Evolutionary conservation across 179 eudicot species (phyloP), one percentile per base, ranked within the genome.

Genomic region (Beta corolliflora): DNA sequence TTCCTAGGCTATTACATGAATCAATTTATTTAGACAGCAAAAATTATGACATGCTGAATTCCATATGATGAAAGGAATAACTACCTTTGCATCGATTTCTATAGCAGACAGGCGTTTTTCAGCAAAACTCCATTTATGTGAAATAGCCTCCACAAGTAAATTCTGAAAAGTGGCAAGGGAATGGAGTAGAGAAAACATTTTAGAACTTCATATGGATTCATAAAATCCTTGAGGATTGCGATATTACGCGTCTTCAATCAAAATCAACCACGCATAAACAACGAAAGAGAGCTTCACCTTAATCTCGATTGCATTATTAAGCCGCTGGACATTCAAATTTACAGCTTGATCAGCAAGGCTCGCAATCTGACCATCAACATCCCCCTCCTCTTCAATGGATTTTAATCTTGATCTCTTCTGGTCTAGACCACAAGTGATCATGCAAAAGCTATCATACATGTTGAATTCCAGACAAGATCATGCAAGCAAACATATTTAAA

Each of bases 1-100:
- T 18, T 54, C 19, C 29, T 74, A 31, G 16, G 31, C 41, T 61
- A 7, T 76, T 25, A 52, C 0, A 77, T 29, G 73, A 65, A 45
- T 50, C 61, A 4, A 65, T 48, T 31, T 6, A 50, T 75, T 23
- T 25, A 63, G 23, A 29, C 13, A 75, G 41, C 25, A 61, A 64
- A 56, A 21, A 25, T 63, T 54, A 79, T 21, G 41, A 23, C 10
- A 48, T 9, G 48, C 77, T 55, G 44, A 50, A 41, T 66, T 69
- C 45, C 29, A 56, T 69, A 73, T 7, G 45, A 11, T 60, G 44
- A 19, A 60, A 56, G 29, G 31, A 77, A 77, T 84, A 72, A 66
- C 69, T 83, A 94, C 99, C 97, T 95, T 95, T 41, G 88, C 90
- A 53, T 91, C 98, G 78, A 94, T 89, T 89, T 96, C 98, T 80